Conservation (phyloP, 2,329 filamentous ascomycete species). For the Trichoderma sp. region DNA sequence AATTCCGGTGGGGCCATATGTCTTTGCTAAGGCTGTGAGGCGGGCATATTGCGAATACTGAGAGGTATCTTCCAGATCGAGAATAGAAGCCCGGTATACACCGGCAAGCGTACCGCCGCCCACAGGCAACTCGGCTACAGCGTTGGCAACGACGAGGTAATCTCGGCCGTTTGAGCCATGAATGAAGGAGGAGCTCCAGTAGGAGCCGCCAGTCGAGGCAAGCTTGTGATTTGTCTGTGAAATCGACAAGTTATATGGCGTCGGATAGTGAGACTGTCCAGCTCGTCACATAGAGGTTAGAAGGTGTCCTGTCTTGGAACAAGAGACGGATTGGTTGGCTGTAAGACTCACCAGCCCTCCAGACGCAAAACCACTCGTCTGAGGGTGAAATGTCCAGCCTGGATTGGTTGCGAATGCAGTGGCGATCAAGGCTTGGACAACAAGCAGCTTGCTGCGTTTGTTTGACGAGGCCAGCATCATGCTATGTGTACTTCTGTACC, state of each 20-base stretch:
- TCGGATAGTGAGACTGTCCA: background rate
- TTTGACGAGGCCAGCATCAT: background rate
- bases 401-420: background rate
- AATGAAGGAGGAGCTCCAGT: conserved; percentile 18
- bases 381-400: conserved; percentile 19
- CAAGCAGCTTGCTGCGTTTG: background rate
- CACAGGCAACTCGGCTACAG: background rate
- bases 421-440: background rate
- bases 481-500: too few relatives aligned
- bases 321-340: background rate
- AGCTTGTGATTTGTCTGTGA: background rate
- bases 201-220: background rate
- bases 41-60: conserved; percentile 9
- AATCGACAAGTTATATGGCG: conserved; percentile 7
- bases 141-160: conserved; percentile 11
- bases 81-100: conserved; percentile 16
- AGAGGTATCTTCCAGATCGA: conserved; percentile 12
- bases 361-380: background rate
- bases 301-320: background rate
- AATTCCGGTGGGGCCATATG: background rate
- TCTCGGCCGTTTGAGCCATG: conserved; percentile 16
- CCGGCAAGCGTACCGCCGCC: background rate
- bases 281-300: background rate
- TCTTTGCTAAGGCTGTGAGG: background rate
- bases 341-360: background rate